Percentiles rank a stretch among this genome's conserved stretches.
Evolutionary conservation across 345 rosid species (phyloP).

Genomic region (Ricinus communis): DNA sequence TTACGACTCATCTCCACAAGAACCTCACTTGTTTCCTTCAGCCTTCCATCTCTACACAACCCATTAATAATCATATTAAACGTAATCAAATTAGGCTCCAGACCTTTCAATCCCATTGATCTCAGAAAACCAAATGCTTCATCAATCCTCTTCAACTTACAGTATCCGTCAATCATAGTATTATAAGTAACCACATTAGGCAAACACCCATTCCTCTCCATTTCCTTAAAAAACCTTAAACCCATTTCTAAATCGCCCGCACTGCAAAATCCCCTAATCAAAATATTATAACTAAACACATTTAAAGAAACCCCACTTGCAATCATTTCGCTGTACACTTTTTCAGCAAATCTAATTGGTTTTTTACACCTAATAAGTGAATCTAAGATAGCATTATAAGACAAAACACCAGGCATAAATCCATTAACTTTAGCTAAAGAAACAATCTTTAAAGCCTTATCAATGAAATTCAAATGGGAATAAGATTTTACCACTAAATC

Average conservation of each 20-base stretch:
- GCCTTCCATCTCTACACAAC: conserved; percentile 69
- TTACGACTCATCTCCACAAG: conserved; percentile 53
- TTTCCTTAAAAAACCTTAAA: conserved; percentile 41
- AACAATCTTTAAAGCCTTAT: conserved; percentile 59
- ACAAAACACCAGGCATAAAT: conserved; percentile 88
- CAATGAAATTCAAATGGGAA: conserved; percentile 54
- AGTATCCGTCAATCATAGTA: conserved; percentile 66
- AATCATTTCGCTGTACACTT: conserved; percentile 59
- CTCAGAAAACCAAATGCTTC: conserved; percentile 55
- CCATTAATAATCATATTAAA: conserved; percentile 76
- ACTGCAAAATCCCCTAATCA: conserved; percentile 73
- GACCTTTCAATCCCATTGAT: conserved; percentile 55
- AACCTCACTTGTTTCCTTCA: conserved; percentile 59
- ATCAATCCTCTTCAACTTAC: conserved; percentile 59
- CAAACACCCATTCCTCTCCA: conserved; percentile 69
- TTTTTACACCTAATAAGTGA: conserved; percentile 57
- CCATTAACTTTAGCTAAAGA: conserved; percentile 61
- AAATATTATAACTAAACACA: conserved; percentile 78
- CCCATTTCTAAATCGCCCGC: conserved; percentile 78
- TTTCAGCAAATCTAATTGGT: conserved; percentile 52
- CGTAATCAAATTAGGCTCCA: conserved; percentile 80
- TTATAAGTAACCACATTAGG: conserved; percentile 88
- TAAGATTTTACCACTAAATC: conserved; percentile 85
- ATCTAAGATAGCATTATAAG: conserved; percentile 81
- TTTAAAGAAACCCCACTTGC: conserved; percentile 60